Evolutionary conservation across 345 rosid species (phyloP).

Genomic region (Rubroshorea leprosula): DNA sequence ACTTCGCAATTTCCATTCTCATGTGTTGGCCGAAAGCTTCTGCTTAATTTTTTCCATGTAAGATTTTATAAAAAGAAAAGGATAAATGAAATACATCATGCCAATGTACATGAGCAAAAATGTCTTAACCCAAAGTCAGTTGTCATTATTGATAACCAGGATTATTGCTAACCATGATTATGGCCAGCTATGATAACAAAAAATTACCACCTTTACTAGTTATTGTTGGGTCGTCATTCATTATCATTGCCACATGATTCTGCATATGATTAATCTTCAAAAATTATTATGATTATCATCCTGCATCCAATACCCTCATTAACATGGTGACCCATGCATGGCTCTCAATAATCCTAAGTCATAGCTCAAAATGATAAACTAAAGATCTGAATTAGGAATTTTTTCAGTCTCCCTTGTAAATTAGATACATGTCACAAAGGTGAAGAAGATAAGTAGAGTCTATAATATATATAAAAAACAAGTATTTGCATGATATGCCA

Average conservation of each 20-base stretch:
- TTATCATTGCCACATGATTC: background rate
- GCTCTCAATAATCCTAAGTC: too few relatives aligned
- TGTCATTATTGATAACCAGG: too few relatives aligned
- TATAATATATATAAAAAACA: too few relatives aligned
- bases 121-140: too few relatives aligned
- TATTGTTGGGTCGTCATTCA: background rate
- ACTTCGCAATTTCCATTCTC: too few relatives aligned
- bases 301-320: background rate
- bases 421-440: too few relatives aligned
- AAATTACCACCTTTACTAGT: background rate
- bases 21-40: too few relatives aligned
- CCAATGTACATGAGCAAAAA: background rate
- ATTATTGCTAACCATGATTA: background rate
- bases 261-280: background rate
- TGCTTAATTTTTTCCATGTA: background rate
- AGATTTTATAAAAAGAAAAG: background rate
- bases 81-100: too few relatives aligned
- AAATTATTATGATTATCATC: background rate
- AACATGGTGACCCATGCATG: too few relatives aligned
- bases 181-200: background rate
- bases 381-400: background rate
- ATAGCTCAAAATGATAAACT: background rate
- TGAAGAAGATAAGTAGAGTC: too few relatives aligned
- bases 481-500: background rate
- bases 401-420: too few relatives aligned